A percentile compares a stretch with the other conserved stretches of the same genome.
These are phyloP conservation scores for Kwoniella shivajii DNA, from an alignment of 1,284 basidiomycete genomes.

Conservation along the genomic window DNA sequence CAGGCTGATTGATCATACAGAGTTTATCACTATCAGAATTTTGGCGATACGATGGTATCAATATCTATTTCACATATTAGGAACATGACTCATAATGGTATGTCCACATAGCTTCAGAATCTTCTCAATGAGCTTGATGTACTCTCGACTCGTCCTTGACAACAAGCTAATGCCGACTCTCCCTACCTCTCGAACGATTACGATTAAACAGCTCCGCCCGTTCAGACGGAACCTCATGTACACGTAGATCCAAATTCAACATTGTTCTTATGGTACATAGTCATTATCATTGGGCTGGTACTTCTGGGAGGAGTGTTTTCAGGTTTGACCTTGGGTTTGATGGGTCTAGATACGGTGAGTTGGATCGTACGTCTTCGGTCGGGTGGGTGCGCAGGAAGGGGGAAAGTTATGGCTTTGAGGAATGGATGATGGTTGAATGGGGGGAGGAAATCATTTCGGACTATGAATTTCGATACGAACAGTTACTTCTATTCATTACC, in stretches of 20 bases:
- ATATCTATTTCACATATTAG: not conserved
- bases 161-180: too few relatives aligned
- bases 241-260: constrained; percentile 38
- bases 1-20: too few relatives aligned
- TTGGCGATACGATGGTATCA: not conserved
- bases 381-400: too few relatives aligned
- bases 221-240: constrained; percentile 31
- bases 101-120: not conserved
- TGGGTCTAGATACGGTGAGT: constrained; percentile 56
- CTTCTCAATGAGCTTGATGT: too few relatives aligned
- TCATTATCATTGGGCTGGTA: constrained; percentile 34
- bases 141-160: too few relatives aligned
- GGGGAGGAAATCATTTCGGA: too few relatives aligned
- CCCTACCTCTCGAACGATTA: not conserved
- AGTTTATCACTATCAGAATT: too few relatives aligned
- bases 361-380: too few relatives aligned
- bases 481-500: too few relatives aligned
- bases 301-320: constrained; percentile 57
- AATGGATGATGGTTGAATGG: too few relatives aligned
- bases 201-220: constrained; percentile 6
- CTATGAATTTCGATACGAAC: too few relatives aligned
- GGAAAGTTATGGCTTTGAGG: too few relatives aligned
- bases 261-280: constrained; percentile 42
- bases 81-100: not conserved
- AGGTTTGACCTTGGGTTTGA: constrained; percentile 58